Percentiles rank a stretch among this genome's conserved stretches.
Conservation (phyloP, 2,329 filamentous ascomycete genomes). For the Drechslerella dactyloides region DNA sequence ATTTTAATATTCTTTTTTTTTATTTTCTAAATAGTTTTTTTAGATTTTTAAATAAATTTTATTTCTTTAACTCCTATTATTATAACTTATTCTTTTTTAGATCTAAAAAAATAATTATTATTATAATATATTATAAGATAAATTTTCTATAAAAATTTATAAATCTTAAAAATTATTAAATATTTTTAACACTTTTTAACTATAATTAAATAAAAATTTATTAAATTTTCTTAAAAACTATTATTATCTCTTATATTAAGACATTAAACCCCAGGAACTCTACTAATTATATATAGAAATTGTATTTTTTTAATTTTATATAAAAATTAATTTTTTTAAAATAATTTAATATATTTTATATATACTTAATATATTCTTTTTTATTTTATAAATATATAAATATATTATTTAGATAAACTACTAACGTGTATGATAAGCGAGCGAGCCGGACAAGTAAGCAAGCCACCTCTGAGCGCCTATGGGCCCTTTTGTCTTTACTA, state of each 20-base stretch:
- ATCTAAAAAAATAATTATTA: background rate
- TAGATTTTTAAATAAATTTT: constrained; percentile 6
- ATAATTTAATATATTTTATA: background rate
- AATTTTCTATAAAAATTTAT: background rate
- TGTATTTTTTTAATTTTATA: background rate
- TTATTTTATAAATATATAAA: constrained; percentile 1
- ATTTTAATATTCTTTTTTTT: background rate
- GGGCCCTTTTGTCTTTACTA: no score
- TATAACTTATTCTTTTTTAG: background rate
- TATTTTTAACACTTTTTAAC: background rate
- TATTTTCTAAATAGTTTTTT: background rate
- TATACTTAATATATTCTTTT: background rate
- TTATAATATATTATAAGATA: background rate
- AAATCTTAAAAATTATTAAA: background rate
- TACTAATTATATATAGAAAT: background rate
- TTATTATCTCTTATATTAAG: background rate
- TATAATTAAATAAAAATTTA: no score
- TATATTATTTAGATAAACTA: background rate
- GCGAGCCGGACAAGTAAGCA: no score
- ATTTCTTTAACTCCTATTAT: background rate
- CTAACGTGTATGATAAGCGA: no score
- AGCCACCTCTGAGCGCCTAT: no score
- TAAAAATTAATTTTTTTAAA: background rate
- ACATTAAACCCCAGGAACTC: background rate
- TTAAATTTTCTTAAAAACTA: background rate